These are phyloP conservation scores for Sechiopsis laciniata DNA, from an alignment of 306 rosid species.

Conservation along the genomic window DNA sequence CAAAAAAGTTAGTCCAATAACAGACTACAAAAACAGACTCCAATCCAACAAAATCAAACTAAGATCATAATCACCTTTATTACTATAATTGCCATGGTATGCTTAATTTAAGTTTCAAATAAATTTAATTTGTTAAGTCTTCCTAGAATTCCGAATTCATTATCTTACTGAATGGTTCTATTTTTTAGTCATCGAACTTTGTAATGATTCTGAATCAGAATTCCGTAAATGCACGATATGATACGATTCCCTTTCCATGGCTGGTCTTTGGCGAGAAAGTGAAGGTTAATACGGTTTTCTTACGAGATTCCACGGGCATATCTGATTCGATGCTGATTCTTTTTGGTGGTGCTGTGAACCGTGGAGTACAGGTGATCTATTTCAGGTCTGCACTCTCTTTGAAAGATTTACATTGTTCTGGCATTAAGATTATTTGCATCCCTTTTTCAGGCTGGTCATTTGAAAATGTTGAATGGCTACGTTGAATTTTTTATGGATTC, in stretches of 20 bases:
- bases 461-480: conserved; percentile 83
- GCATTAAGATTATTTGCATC: conserved; percentile 16
- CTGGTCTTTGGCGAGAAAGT: conserved; percentile 93
- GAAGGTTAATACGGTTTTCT: conserved; percentile 80
- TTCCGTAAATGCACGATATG: conserved; percentile 87
- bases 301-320: conserved; percentile 94
- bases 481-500: conserved; percentile 90
- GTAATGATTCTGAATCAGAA: conserved; percentile 53
- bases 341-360: conserved; percentile 66
- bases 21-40: neutral
- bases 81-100: neutral
- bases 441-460: conserved; percentile 66
- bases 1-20: neutral
- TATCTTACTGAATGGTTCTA: neutral
- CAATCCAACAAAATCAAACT: neutral
- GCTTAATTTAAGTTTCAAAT: neutral
- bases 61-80: neutral
- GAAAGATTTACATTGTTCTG: conserved; percentile 19
- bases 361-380: conserved; percentile 69
- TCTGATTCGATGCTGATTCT: conserved; percentile 84
- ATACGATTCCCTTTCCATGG: conserved; percentile 95
- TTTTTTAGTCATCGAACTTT: conserved; percentile 5
- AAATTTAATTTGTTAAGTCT: neutral
- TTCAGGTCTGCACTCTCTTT: neutral
- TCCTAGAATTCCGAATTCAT: neutral